Evolutionary conservation across 441 rosid species (phyloP).

Genomic region (Populus hybrid): DNA sequence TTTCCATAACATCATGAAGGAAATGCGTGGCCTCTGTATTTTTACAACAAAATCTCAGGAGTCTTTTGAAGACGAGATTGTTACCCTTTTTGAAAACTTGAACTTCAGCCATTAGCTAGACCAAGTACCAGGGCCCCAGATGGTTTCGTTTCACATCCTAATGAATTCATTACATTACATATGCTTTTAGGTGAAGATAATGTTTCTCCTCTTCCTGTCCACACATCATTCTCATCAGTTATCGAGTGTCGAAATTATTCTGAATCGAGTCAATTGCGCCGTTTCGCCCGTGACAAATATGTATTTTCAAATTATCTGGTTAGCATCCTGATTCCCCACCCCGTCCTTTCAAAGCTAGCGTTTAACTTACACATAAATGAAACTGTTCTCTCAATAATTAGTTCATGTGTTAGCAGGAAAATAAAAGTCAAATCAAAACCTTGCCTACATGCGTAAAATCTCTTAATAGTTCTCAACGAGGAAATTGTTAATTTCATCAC

Average conservation of each 20-base stretch:
- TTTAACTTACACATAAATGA: not conserved
- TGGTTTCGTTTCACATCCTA: not conserved
- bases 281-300: constrained; percentile 11
- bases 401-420: too few relatives aligned
- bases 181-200: constrained; percentile 9
- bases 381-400: too few relatives aligned
- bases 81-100: not conserved
- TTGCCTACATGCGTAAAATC: too few relatives aligned
- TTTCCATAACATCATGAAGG: constrained; percentile 2
- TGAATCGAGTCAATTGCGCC: constrained; percentile 32
- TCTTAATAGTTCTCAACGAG: too few relatives aligned
- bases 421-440: too few relatives aligned
- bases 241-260: not conserved
- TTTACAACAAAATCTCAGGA: not conserved
- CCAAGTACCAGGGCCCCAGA: not conserved
- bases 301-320: not conserved
- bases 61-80: not conserved
- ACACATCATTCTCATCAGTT: not conserved
- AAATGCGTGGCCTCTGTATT: not conserved
- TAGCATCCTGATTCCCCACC: not conserved
- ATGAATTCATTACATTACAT: not conserved
- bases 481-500: too few relatives aligned
- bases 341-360: not conserved
- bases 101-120: not conserved
- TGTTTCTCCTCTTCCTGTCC: not conserved